These are phyloP conservation scores for Neurospora terricola DNA, from an alignment of 495 filamentous ascomycete genomes.

Conservation along the genomic window DNA sequence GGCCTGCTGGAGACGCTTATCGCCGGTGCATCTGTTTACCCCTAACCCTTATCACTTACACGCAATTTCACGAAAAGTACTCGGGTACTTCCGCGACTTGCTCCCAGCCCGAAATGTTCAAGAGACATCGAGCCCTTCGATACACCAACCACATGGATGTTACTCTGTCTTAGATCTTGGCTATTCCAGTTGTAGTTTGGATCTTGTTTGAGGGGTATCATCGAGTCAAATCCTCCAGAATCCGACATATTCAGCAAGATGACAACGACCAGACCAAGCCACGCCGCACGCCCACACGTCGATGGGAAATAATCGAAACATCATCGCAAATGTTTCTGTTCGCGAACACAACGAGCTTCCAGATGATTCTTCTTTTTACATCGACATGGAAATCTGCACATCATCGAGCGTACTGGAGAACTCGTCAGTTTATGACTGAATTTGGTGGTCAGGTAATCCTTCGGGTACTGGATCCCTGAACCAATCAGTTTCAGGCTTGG, in stretches of 20 bases:
- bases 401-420: not conserved
- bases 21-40: not conserved
- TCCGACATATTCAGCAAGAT: not conserved
- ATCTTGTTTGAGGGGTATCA: not conserved
- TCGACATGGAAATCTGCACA: not conserved
- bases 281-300: not conserved
- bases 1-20: not conserved
- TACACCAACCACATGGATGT: not conserved
- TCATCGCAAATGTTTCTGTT: not conserved
- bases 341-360: not conserved
- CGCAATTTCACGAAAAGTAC: not conserved
- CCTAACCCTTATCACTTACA: not conserved
- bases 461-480: not conserved
- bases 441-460: not conserved
- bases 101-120: not conserved
- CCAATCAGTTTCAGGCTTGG: not conserved
- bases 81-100: not conserved
- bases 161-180: not conserved
- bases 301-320: not conserved
- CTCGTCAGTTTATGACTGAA: not conserved
- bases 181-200: not conserved
- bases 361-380: not conserved
- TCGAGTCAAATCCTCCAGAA: not conserved
- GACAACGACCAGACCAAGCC: not conserved
- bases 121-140: not conserved